Percentiles rank a stretch among this genome's conserved stretches.
These are phyloP conservation scores for Populus tremula DNA, from an alignment of 345 rosid species.

Conservation along the genomic window DNA sequence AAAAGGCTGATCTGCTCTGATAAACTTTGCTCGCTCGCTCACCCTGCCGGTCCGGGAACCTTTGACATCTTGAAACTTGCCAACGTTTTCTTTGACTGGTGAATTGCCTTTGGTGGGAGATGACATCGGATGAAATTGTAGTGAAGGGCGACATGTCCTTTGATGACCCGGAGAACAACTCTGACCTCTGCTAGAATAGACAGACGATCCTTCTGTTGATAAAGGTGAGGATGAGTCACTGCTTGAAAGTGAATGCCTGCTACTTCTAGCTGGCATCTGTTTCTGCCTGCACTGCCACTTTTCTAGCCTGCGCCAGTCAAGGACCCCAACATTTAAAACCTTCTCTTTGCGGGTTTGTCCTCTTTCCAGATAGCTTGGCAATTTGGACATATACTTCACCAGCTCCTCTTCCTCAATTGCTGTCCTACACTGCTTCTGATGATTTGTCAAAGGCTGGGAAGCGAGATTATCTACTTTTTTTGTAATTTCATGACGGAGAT, in stretches of 20 bases:
- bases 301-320: constrained; percentile 84
- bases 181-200: constrained; percentile 45
- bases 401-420: constrained; percentile 57
- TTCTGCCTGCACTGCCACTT: constrained; percentile 70
- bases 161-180: constrained; percentile 41
- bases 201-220: constrained; percentile 48
- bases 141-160: constrained; percentile 37
- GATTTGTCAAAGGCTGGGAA: constrained; percentile 32
- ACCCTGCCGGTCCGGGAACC: neutral
- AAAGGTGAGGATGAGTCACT: constrained; percentile 39
- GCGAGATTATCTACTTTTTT: constrained; percentile 38
- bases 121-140: constrained; percentile 42
- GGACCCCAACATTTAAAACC: constrained; percentile 80
- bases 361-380: constrained; percentile 79
- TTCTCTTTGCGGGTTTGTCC: constrained; percentile 52
- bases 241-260: constrained; percentile 46
- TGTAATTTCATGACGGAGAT: constrained; percentile 44
- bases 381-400: constrained; percentile 80
- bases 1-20: constrained; percentile 27
- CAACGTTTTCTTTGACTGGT: constrained; percentile 26
- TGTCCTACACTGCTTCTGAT: constrained; percentile 26
- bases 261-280: constrained; percentile 34
- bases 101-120: constrained; percentile 39
- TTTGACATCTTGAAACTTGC: constrained; percentile 31
- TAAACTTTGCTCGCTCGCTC: constrained; percentile 20